Percentiles rank a stretch among this genome's conserved stretches.
These are phyloP conservation scores for Alternaria angustiovoidea DNA, from an alignment of 2,329 filamentous ascomycete species.

Conservation along the genomic window DNA sequence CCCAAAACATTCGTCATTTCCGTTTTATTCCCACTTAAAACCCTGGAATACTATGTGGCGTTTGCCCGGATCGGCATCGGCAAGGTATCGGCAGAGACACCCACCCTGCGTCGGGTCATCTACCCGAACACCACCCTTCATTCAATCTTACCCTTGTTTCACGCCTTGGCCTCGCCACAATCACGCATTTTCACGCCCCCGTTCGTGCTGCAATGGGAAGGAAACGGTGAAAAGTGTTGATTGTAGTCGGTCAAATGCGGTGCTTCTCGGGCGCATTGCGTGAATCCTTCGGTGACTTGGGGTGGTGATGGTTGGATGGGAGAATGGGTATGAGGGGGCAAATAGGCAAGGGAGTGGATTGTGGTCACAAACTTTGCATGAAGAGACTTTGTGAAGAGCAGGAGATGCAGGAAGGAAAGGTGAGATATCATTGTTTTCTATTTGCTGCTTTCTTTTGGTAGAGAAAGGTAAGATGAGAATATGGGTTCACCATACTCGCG, in stretches of 20 bases:
- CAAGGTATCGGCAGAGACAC: background rate
- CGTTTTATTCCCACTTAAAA: slow-evolving; percentile 2
- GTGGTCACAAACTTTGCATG: background rate
- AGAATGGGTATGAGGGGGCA: background rate
- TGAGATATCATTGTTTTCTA: background rate
- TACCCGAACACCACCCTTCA: background rate
- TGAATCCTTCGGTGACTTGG: slow-evolving; percentile 12
- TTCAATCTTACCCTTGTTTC: background rate
- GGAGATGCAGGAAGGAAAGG: background rate
- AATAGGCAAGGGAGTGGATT: background rate
- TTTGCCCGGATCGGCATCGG: background rate
- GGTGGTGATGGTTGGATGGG: background rate
- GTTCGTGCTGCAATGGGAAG: slow-evolving; percentile 12
- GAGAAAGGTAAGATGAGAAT: background rate
- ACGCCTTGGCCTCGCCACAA: background rate
- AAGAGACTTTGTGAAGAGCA: background rate
- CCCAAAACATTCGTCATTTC: slow-evolving; percentile 3
- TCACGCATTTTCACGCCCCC: background rate
- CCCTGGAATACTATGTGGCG: background rate
- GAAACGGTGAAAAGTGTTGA: slow-evolving; percentile 13
- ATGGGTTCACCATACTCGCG: background rate
- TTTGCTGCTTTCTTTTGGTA: background rate
- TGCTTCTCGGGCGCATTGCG: slow-evolving; percentile 13
- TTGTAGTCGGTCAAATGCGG: slow-evolving; percentile 21
- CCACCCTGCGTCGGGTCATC: background rate